Percentiles rank a stretch among this genome's conserved stretches.
phyloP scores from a whole-genome alignment of 2,329 filamentous ascomycete genomes.

The Cercospora sp. region DNA sequence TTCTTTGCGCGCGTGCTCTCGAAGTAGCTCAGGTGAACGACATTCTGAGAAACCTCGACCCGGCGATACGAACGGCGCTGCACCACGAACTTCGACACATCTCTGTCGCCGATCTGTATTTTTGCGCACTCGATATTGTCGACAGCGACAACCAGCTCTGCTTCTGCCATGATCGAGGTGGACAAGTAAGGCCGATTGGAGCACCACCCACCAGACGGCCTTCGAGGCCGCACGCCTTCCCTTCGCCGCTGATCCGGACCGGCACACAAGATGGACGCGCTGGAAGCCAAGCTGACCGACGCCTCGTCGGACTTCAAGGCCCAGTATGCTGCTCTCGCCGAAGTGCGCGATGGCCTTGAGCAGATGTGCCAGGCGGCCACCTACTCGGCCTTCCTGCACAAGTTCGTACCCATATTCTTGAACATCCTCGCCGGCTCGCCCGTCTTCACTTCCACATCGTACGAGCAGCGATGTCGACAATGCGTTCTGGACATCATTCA shows the following conservation, averaged over 20 bases:
- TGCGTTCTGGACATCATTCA: slow-evolving; percentile 94
- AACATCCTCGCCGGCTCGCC: slow-evolving; percentile 80
- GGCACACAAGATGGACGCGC: slow-evolving; percentile 42
- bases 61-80: neutral
- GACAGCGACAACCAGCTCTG: neutral
- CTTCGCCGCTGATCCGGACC: neutral
- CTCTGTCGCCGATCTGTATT: neutral
- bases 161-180: slow-evolving; percentile 1
- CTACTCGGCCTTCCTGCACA: slow-evolving; percentile 80
- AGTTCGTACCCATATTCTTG: slow-evolving; percentile 86
- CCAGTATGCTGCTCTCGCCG: slow-evolving; percentile 78
- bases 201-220: neutral
- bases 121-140: neutral
- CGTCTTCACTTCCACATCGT: slow-evolving; percentile 85
- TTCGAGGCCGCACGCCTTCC: neutral
- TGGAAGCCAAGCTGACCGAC: slow-evolving; percentile 51
- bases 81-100: neutral
- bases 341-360: slow-evolving; percentile 89
- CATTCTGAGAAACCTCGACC: neutral
- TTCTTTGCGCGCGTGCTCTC: neutral
- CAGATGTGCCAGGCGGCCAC: slow-evolving; percentile 75
- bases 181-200: neutral
- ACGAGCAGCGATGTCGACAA: slow-evolving; percentile 91
- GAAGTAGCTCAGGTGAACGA: neutral
- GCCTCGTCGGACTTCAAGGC: slow-evolving; percentile 65